A percentile compares a stretch with the other conserved stretches of the same genome.
phyloP scores from a whole-genome alignment of 1,139 yeast species.

The Saccharomyces hybrid region DNA sequence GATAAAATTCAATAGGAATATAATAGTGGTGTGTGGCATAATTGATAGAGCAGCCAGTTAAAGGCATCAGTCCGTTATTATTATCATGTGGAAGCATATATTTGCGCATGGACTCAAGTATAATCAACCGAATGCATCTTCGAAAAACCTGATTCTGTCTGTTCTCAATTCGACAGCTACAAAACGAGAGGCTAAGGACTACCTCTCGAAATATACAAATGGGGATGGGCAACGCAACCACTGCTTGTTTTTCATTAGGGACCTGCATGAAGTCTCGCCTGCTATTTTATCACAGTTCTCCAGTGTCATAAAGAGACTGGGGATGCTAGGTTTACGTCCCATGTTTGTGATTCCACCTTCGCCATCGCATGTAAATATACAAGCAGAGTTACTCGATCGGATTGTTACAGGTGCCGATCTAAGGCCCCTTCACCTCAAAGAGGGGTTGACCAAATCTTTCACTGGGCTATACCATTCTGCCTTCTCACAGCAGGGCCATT shows the following conservation, averaged over 20 bases:
- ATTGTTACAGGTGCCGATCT: slow-evolving; percentile 18
- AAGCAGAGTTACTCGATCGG: slow-evolving; percentile 22
- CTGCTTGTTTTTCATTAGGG: slow-evolving; percentile 26
- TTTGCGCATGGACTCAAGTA: slow-evolving; percentile 9
- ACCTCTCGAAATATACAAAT: slow-evolving; percentile 46
- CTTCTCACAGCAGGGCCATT: slow-evolving; percentile 10
- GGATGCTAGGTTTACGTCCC: slow-evolving; percentile 26
- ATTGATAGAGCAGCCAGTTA: neutral
- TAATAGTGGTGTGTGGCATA: neutral
- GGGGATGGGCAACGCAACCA: slow-evolving; percentile 16
- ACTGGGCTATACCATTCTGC: slow-evolving; percentile 16
- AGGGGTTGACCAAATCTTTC: slow-evolving; percentile 11
- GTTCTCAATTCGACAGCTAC: slow-evolving; percentile 70
- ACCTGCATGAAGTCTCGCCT: slow-evolving; percentile 11
- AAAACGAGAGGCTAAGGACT: slow-evolving; percentile 63
- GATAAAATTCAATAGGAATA: too few species aligned
- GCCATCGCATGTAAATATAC: slow-evolving; percentile 13
- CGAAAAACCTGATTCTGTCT: slow-evolving; percentile 50
- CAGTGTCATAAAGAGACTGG: slow-evolving; percentile 19
- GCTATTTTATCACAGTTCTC: slow-evolving; percentile 15
- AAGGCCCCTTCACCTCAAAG: slow-evolving; percentile 21
- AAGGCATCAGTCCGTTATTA: neutral
- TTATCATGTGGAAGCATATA: slow-evolving; percentile 7
- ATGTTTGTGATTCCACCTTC: slow-evolving; percentile 27
- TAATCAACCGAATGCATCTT: slow-evolving; percentile 28